Percentiles rank a stretch among this genome's conserved stretches.
These are phyloP conservation scores for Fusarium luffae DNA, from an alignment of 2,329 filamentous ascomycete species.

Conservation along the genomic window DNA sequence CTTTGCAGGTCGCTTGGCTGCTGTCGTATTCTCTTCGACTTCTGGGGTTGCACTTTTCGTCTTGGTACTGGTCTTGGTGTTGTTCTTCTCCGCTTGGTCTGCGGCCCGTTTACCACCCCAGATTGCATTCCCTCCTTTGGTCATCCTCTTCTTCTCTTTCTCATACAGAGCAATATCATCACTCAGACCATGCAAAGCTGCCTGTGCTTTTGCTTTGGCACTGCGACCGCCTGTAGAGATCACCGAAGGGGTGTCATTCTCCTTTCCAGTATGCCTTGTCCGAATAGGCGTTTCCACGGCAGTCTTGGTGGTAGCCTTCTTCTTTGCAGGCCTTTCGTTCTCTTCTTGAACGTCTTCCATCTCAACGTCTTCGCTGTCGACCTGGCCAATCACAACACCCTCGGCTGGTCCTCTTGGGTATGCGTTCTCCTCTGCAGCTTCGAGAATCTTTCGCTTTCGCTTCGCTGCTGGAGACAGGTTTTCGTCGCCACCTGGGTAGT, in stretches of 20 bases:
- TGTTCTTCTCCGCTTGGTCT: slow-evolving; percentile 66
- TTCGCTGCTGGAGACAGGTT: slow-evolving; percentile 56
- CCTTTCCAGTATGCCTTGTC: slow-evolving; percentile 70
- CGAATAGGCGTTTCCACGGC: slow-evolving; percentile 54
- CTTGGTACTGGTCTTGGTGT: slow-evolving; percentile 57
- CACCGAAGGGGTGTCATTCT: slow-evolving; percentile 82
- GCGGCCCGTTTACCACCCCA: slow-evolving; percentile 74
- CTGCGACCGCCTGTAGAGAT: slow-evolving; percentile 79
- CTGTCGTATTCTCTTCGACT: slow-evolving; percentile 59
- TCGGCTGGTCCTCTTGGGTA: slow-evolving; percentile 59
- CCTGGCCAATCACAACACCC: slow-evolving; percentile 58
- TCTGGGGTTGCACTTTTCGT: slow-evolving; percentile 58
- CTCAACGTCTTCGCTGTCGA: slow-evolving; percentile 52
- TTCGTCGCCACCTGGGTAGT: slow-evolving; percentile 72
- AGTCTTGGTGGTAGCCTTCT: slow-evolving; percentile 39
- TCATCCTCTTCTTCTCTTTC: slow-evolving; percentile 85
- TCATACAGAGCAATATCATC: slow-evolving; percentile 91
- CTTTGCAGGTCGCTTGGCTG: slow-evolving; percentile 66
- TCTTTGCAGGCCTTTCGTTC: slow-evolving; percentile 47
- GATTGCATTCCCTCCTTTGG: slow-evolving; percentile 59
- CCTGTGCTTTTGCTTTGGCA: slow-evolving; percentile 87
- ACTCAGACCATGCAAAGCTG: slow-evolving; percentile 79
- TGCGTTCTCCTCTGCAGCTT: slow-evolving; percentile 63
- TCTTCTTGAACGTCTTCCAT: slow-evolving; percentile 58
- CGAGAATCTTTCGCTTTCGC: slow-evolving; percentile 62